Percentiles rank a stretch among this genome's conserved stretches.
Conservation (phyloP, 257 asterid genomes). For the Leptodermis oblonga region DNA sequence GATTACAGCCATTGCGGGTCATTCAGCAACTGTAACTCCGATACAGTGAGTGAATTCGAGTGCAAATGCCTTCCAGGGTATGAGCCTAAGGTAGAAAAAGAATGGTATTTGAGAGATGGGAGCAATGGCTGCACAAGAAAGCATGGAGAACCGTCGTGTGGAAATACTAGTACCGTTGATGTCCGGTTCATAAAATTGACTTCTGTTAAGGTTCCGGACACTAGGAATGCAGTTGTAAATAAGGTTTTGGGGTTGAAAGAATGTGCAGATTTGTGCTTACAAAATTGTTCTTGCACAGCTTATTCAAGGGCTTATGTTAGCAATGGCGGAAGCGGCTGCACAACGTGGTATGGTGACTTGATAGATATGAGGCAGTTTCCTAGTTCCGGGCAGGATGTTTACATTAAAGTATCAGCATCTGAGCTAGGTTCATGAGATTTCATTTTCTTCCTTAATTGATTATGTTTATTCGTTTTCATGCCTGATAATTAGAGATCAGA, state of each 20-base stretch:
- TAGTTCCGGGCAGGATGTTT: slow-evolving; percentile 33
- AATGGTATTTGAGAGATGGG: slow-evolving; percentile 33
- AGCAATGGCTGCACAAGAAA: slow-evolving; percentile 30
- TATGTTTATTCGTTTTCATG: neutral
- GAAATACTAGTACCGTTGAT: slow-evolving; percentile 9
- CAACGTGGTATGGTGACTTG: slow-evolving; percentile 36
- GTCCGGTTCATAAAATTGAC: neutral
- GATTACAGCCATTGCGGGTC: slow-evolving; percentile 28
- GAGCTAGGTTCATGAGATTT: slow-evolving; percentile 26
- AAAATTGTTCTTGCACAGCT: slow-evolving; percentile 34
- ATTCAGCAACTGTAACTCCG: slow-evolving; percentile 21
- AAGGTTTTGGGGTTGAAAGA: slow-evolving; percentile 20
- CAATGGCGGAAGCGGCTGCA: slow-evolving; percentile 35
- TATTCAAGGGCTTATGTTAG: slow-evolving; percentile 29
- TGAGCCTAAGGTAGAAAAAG: slow-evolving; percentile 23
- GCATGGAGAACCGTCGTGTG: slow-evolving; percentile 16
- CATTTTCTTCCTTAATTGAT: neutral
- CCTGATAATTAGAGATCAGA: neutral
- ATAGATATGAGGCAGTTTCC: slow-evolving; percentile 31
- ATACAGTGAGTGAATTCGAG: slow-evolving; percentile 25
- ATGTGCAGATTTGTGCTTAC: slow-evolving; percentile 27
- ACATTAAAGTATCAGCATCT: slow-evolving; percentile 21
- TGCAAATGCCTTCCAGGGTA: slow-evolving; percentile 38
- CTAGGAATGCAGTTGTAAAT: slow-evolving; percentile 17
- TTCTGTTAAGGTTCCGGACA: slow-evolving; percentile 7